phyloP scores from a whole-genome alignment of 768 basidiomycete species.

The Hygrophorus russula region DNA sequence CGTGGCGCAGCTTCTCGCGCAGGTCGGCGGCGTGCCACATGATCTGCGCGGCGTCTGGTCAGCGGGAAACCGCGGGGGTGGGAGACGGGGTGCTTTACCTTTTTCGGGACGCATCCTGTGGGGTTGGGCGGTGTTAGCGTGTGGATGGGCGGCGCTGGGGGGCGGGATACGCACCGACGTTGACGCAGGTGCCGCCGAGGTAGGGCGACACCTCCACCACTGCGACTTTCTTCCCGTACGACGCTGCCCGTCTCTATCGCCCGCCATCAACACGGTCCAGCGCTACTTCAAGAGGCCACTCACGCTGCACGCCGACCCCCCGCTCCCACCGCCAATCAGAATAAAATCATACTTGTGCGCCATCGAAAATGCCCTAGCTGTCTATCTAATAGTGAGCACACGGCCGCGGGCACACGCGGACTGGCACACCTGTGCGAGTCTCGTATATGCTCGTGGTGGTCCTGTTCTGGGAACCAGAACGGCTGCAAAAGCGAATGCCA shows the following conservation, averaged over 20 bases:
- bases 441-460: no score
- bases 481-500: no score
- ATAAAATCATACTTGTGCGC: constrained; percentile 79
- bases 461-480: not conserved
- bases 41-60: constrained; percentile 40
- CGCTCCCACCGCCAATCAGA: constrained; percentile 88
- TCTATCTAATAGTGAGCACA: no score
- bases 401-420: no score
- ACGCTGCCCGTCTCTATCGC: constrained; percentile 77
- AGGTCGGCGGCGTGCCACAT: constrained; percentile 98
- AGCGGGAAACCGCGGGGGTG: not conserved
- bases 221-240: constrained; percentile 89
- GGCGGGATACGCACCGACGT: constrained; percentile 62
- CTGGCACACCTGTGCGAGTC: no score
- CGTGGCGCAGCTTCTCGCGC: constrained; percentile 73
- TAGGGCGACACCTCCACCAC: constrained; percentile 66
- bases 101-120: constrained; percentile 94
- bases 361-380: constrained; percentile 22
- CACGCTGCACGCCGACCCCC: constrained; percentile 82
- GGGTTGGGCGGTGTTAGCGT: no score
- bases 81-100: constrained; percentile 33
- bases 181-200: constrained; percentile 95
- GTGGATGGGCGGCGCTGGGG: not conserved
- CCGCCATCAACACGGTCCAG: not conserved
- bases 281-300: constrained; percentile 23